These are phyloP conservation scores for Carpinus fangiana DNA, from an alignment of 306 rosid genomes.

Conservation along the genomic window DNA sequence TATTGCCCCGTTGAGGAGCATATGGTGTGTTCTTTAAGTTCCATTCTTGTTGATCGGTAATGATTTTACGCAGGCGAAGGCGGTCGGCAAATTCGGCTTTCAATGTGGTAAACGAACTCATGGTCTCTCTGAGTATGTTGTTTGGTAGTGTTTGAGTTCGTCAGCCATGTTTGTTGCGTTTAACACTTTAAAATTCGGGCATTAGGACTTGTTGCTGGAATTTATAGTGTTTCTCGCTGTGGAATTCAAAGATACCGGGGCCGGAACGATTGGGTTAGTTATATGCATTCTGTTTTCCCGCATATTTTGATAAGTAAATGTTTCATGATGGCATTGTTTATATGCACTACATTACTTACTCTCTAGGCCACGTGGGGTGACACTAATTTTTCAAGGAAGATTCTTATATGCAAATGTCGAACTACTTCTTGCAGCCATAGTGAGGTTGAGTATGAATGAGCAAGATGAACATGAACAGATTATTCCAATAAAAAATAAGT, in stretches of 20 bases:
- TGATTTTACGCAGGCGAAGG: constrained; percentile 52
- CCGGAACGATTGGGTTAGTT: constrained; percentile 82
- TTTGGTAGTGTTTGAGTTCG: neutral
- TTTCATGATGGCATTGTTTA: neutral
- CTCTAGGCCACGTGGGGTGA: neutral
- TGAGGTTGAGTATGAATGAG: neutral
- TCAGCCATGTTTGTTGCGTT: constrained; percentile 24
- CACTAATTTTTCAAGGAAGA: neutral
- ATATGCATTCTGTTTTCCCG: neutral
- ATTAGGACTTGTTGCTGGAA: constrained; percentile 74
- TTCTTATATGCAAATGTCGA: neutral
- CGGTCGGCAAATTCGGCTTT: constrained; percentile 47
- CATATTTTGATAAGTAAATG: neutral
- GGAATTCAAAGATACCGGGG: constrained; percentile 63
- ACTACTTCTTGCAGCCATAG: neutral
- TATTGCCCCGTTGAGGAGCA: neutral
- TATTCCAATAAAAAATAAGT: too few relatives aligned
- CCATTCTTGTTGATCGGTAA: constrained; percentile 1
- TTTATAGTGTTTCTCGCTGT: constrained; percentile 54
- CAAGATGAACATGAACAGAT: neutral
- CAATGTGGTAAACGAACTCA: constrained; percentile 61
- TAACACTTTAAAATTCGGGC: constrained; percentile 23
- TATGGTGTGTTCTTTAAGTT: constrained; percentile 19
- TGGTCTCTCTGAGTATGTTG: neutral
- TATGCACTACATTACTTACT: neutral